Conservation (phyloP, 1,139 yeast genomes). For the Suhomyces terraborum region DNA sequence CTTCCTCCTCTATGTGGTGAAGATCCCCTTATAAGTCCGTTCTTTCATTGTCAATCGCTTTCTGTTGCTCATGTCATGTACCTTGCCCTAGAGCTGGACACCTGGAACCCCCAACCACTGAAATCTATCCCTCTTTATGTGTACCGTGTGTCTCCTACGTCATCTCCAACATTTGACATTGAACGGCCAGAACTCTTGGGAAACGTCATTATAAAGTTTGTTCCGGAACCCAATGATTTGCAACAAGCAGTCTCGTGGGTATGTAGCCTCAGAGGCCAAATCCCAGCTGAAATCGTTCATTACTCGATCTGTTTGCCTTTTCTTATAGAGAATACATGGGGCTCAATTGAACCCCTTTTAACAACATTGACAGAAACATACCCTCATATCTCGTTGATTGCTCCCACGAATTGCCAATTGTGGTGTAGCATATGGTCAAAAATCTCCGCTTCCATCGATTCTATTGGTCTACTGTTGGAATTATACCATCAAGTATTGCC, state of each 20-base stretch:
- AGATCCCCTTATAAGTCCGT: too few relatives aligned
- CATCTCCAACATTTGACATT: background rate
- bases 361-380: background rate
- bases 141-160: background rate
- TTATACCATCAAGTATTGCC: background rate
- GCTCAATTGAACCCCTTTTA: background rate
- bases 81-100: background rate
- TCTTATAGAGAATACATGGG: background rate
- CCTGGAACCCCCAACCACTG: background rate
- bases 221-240: background rate
- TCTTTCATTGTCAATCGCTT: too few relatives aligned
- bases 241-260: background rate
- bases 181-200: background rate
- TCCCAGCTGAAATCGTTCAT: slow-evolving; percentile 1
- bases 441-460: too few relatives aligned
- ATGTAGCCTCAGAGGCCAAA: background rate
- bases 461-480: slow-evolving; percentile 3
- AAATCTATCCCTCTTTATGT: slow-evolving; percentile 2
- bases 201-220: slow-evolving; percentile 3
- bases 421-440: background rate
- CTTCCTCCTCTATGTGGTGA: too few relatives aligned
- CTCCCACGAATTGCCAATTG: slow-evolving; percentile 1
- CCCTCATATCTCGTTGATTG: slow-evolving; percentile 3
- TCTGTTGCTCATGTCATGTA: background rate
- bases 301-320: background rate